These are phyloP conservation scores for Tricholoma terreum DNA, from an alignment of 768 basidiomycete species.

Conservation along the genomic window DNA sequence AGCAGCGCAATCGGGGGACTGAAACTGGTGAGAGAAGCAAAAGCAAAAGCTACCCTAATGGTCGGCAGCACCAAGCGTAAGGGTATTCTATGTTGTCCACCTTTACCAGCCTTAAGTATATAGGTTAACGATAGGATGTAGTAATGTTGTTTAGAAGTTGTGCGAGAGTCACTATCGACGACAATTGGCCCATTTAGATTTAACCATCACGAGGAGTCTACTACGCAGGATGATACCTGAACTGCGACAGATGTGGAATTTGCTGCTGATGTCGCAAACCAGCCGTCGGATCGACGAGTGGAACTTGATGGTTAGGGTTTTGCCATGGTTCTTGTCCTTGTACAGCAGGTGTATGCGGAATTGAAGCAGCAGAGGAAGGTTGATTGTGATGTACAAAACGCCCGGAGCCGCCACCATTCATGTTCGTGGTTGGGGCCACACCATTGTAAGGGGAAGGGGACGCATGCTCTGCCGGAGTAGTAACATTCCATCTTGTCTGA, in stretches of 20 bases:
- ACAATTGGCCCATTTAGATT: neutral
- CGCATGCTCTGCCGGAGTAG: slow-evolving; percentile 17
- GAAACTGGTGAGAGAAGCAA: no score
- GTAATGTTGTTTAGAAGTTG: no score
- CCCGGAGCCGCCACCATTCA: neutral
- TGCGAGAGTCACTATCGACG: no score
- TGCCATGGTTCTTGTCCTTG: slow-evolving; percentile 7
- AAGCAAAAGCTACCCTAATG: no score
- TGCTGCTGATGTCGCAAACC: neutral
- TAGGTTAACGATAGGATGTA: no score
- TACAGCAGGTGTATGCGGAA: neutral
- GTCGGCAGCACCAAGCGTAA: no score
- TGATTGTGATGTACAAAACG: slow-evolving; percentile 7
- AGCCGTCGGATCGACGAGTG: slow-evolving; percentile 7
- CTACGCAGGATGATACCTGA: slow-evolving; percentile 28
- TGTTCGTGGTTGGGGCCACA: slow-evolving; percentile 18
- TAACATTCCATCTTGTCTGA: slow-evolving; percentile 18
- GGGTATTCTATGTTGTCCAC: no score
- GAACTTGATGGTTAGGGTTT: slow-evolving; percentile 19
- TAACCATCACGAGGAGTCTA: slow-evolving; percentile 12
- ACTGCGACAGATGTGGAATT: slow-evolving; percentile 18
- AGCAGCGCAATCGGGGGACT: no score
- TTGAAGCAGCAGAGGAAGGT: neutral
- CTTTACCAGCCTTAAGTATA: no score
- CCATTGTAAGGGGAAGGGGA: slow-evolving; percentile 3